Conservation (phyloP, 495 filamentous ascomycete species). For the Choiromyces venosus region DNA sequence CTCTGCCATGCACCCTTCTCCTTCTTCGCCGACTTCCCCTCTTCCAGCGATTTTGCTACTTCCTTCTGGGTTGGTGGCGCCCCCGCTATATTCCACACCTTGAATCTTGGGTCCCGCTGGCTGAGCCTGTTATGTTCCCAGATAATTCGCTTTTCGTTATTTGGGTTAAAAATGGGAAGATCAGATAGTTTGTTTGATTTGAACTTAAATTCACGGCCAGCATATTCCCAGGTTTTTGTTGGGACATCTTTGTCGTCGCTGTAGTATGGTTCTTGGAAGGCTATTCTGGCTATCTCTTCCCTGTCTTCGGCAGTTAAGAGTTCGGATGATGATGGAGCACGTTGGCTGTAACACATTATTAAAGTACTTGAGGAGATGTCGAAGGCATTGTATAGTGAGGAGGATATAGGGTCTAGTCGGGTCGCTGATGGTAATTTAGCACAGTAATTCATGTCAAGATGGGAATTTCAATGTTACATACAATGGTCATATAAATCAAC, state of each 20-base stretch:
- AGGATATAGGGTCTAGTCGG: background rate
- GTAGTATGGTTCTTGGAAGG: constrained; percentile 86
- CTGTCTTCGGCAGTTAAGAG: constrained; percentile 11
- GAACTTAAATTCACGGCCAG: constrained; percentile 77
- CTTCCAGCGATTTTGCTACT: constrained; percentile 62
- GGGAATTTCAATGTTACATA: background rate
- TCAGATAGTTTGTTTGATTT: constrained; percentile 68
- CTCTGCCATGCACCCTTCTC: constrained; percentile 16
- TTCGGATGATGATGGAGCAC: constrained; percentile 22
- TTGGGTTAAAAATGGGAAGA: constrained; percentile 71
- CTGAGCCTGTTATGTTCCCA: constrained; percentile 49
- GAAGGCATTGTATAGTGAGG: background rate
- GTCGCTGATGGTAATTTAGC: background rate
- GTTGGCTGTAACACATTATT: constrained; percentile 13
- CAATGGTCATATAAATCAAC: background rate
- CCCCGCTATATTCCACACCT: constrained; percentile 58
- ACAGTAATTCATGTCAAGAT: background rate
- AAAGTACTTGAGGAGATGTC: background rate
- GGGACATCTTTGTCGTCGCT: constrained; percentile 84
- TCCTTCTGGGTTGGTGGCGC: constrained; percentile 66
- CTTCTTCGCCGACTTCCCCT: constrained; percentile 39
- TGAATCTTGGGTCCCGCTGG: constrained; percentile 46
- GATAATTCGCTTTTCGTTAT: constrained; percentile 52
- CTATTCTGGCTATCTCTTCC: constrained; percentile 50
- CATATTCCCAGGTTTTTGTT: constrained; percentile 71